phyloP scores from a whole-genome alignment of 257 asterid species.

The Solanum sejunctum region DNA sequence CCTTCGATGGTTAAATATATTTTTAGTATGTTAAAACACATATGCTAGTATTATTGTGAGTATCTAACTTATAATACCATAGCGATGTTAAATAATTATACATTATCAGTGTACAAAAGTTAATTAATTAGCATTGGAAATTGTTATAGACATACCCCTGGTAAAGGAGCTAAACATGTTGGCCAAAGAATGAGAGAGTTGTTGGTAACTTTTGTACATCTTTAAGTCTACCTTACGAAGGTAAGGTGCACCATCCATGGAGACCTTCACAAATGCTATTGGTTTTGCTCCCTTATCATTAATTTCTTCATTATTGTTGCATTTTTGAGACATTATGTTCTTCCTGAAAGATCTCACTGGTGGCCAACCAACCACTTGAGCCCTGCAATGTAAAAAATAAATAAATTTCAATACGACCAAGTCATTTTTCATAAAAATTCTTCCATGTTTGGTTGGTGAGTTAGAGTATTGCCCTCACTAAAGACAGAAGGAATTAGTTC shows the following conservation, averaged over 20 bases:
- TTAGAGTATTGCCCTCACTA: neutral
- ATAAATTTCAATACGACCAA: neutral
- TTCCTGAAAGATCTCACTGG: slow-evolving; percentile 37
- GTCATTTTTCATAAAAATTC: neutral
- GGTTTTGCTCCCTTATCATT: slow-evolving; percentile 4
- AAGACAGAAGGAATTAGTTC: neutral
- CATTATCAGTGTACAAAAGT: neutral
- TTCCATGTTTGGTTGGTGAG: neutral
- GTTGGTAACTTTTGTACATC: slow-evolving; percentile 29
- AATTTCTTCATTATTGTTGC: slow-evolving; percentile 1
- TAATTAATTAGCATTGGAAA: neutral
- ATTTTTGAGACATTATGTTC: slow-evolving; percentile 31
- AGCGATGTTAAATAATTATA: neutral
- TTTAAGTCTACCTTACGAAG: slow-evolving; percentile 46
- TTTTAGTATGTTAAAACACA: neutral
- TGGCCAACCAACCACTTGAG: slow-evolving; percentile 48
- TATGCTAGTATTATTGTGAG: neutral
- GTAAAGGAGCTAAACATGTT: slow-evolving; percentile 40
- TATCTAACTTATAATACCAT: neutral
- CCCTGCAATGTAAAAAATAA: neutral
- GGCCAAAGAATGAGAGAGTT: slow-evolving; percentile 37
- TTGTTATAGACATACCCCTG: slow-evolving; percentile 9
- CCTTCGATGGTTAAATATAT: neutral
- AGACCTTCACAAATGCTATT: slow-evolving; percentile 29
- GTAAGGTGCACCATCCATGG: slow-evolving; percentile 46